Evolutionary conservation across 2,329 filamentous ascomycete species (phyloP).

Genomic region (Verticillium nonalfalfae): DNA sequence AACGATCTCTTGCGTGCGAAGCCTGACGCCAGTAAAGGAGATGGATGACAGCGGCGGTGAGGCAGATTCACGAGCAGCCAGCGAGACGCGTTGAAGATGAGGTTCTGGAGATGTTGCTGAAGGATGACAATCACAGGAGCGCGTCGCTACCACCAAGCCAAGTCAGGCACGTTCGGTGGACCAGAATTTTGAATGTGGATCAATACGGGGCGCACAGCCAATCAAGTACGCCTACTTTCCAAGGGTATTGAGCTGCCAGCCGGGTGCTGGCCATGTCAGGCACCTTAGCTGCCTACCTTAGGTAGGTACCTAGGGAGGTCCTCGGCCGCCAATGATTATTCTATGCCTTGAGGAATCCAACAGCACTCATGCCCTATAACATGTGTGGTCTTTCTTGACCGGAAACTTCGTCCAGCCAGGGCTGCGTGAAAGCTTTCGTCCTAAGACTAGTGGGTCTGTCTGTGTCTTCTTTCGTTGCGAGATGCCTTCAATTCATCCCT

Average conservation of each 20-base stretch:
- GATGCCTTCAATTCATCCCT: too few species aligned
- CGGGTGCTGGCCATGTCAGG: background rate
- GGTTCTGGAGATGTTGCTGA: slow-evolving; percentile 1
- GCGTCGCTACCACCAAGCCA: background rate
- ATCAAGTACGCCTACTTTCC: background rate
- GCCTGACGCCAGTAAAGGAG: background rate
- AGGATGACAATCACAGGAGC: background rate
- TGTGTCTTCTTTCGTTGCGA: too few species aligned
- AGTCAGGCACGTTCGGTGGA: background rate
- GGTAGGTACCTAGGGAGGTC: too few species aligned
- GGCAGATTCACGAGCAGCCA: background rate
- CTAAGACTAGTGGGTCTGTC: too few species aligned
- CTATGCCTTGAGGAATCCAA: too few species aligned
- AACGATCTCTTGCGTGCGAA: background rate
- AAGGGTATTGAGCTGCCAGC: background rate
- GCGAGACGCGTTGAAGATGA: background rate
- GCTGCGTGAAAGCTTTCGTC: too few species aligned
- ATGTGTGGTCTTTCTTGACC: too few species aligned
- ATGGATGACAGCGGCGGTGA: background rate
- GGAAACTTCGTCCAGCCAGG: too few species aligned
- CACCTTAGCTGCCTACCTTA: too few species aligned
- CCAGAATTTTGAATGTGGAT: background rate
- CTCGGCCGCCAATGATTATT: too few species aligned
- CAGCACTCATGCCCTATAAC: too few species aligned
- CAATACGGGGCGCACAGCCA: background rate